Evolutionary conservation across 139 green algal genomes (phyloP).

Genomic region (Diplosphaera chodatii): DNA sequence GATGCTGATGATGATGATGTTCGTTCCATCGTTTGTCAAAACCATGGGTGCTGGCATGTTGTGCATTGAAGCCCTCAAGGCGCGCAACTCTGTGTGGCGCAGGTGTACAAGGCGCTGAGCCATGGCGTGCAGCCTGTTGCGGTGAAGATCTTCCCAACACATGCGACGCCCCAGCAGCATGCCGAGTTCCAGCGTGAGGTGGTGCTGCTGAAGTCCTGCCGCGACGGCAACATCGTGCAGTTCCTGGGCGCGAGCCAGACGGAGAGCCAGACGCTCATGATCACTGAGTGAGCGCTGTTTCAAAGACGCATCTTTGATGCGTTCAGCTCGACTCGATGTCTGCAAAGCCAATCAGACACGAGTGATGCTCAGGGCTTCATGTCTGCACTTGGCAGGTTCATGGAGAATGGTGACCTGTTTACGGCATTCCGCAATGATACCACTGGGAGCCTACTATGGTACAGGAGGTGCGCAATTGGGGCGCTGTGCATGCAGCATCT

Average conservation of each 20-base stretch:
- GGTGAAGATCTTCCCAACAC: conserved; percentile 1
- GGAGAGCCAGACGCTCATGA: not conserved
- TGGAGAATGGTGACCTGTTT: conserved; percentile 5
- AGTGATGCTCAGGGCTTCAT: no score
- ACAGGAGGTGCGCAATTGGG: not conserved
- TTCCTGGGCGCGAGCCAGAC: conserved; percentile 7
- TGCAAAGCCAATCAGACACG: no score
- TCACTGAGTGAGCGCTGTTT: conserved; percentile 2
- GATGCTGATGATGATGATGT: no score
- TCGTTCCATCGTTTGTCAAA: no score
- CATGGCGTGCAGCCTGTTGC: conserved; percentile 1
- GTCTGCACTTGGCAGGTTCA: not conserved
- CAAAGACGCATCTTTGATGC: no score
- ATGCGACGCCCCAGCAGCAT: not conserved
- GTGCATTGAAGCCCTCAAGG: no score
- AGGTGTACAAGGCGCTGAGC: conserved; percentile 10
- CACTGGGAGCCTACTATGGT: not conserved
- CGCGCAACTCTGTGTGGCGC: no score
- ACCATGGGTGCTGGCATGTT: no score
- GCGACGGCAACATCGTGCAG: conserved; percentile 9
- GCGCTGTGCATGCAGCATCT: no score
- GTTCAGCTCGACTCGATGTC: no score
- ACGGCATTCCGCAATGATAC: not conserved
- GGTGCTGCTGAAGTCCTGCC: not conserved
- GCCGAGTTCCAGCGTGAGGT: not conserved